These are phyloP conservation scores for Ascosphaera aggregata DNA, from an alignment of 2,329 filamentous ascomycete species.

Conservation along the genomic window DNA sequence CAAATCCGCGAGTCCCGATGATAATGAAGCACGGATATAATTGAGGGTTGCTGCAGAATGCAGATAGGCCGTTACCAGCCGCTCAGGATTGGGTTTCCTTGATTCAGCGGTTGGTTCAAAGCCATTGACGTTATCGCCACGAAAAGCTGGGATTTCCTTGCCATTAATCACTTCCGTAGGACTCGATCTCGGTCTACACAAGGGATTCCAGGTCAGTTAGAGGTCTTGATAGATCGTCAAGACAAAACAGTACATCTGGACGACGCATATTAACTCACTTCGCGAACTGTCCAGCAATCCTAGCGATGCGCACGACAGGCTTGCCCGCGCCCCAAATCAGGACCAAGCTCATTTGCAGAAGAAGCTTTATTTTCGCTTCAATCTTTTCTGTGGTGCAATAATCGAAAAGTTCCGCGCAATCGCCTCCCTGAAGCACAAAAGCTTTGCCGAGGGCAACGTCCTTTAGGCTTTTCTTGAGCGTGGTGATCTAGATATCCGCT, in stretches of 20 bases:
- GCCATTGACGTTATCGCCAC: constrained; percentile 89
- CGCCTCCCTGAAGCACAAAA: constrained; percentile 73
- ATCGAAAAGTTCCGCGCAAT: constrained; percentile 92
- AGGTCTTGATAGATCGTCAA: no score
- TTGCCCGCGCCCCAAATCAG: constrained; percentile 66
- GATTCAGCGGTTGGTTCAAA: constrained; percentile 43
- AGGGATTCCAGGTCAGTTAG: constrained; percentile 1
- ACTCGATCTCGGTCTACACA: constrained; percentile 46
- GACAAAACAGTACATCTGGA: not conserved
- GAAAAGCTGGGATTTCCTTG: constrained; percentile 64
- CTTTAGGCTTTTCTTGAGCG: constrained; percentile 51
- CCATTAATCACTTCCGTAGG: constrained; percentile 66
- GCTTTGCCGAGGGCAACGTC: constrained; percentile 80
- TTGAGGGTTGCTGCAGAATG: constrained; percentile 89
- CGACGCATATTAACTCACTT: constrained; percentile 26
- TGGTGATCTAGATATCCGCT: constrained; percentile 33
- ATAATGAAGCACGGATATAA: constrained; percentile 63
- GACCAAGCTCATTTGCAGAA: constrained; percentile 91
- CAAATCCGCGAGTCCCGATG: constrained; percentile 78
- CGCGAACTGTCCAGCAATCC: constrained; percentile 94
- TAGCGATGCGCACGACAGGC: constrained; percentile 76
- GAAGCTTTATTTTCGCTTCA: constrained; percentile 87
- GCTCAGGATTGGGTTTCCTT: constrained; percentile 54
- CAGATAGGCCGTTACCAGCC: constrained; percentile 81
- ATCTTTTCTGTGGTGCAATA: constrained; percentile 82